Conservation (phyloP, 768 basidiomycete genomes). For the Pisolithus marmoratus region DNA sequence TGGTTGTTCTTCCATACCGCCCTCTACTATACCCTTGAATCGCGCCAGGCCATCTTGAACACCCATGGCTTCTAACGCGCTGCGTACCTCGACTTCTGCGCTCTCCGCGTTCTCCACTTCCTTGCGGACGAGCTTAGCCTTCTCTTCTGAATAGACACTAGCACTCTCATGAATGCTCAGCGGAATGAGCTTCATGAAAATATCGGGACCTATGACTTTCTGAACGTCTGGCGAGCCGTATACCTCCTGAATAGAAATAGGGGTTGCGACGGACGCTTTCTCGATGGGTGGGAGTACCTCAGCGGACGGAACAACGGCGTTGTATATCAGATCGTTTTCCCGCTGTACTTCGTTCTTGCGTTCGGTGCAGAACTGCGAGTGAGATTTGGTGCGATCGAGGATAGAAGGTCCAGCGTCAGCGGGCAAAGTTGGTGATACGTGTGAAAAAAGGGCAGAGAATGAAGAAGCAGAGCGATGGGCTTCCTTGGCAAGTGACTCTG, state of each 20-base stretch:
- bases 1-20: constrained; percentile 57
- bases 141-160: constrained; percentile 96
- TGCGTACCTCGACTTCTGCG: constrained; percentile 74
- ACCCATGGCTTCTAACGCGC: constrained; percentile 76
- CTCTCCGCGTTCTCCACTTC: constrained; percentile 87
- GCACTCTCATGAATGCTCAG: constrained; percentile 95
- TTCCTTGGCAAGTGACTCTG: constrained; percentile 81
- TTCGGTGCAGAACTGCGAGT: constrained; percentile 71
- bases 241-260: constrained; percentile 91
- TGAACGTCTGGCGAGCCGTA: constrained; percentile 89
- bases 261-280: constrained; percentile 72
- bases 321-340: constrained; percentile 97
- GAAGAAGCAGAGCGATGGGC: constrained; percentile 61
- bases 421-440: constrained; percentile 76
- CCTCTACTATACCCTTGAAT: constrained; percentile 68
- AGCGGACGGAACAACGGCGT: constrained; percentile 75
- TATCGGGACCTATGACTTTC: constrained; percentile 88
- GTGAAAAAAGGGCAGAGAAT: constrained; percentile 69
- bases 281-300: constrained; percentile 81
- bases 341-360: constrained; percentile 68
- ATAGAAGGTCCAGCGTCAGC: constrained; percentile 80
- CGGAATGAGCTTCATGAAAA: constrained; percentile 84
- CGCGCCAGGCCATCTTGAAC: constrained; percentile 65
- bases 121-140: constrained; percentile 86
- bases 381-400: constrained; percentile 77